Conservation (phyloP, 768 basidiomycete species). For the Postia placenta region DNA sequence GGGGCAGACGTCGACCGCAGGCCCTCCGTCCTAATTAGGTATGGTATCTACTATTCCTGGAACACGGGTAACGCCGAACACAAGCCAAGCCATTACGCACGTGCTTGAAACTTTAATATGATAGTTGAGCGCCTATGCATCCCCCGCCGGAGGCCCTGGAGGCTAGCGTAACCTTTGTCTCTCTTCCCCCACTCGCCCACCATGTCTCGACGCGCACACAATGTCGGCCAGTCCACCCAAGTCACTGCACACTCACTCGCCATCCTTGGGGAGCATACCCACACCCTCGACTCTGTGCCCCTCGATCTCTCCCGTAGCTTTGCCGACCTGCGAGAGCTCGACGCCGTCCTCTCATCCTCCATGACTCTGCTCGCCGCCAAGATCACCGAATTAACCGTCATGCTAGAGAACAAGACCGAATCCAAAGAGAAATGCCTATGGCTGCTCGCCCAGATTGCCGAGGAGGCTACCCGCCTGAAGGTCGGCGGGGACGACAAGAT, state of each 20-base stretch:
- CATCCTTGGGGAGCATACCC: slow-evolving; percentile 78
- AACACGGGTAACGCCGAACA: too few relatives aligned
- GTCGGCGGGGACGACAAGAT: slow-evolving; percentile 98
- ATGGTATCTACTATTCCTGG: too few relatives aligned
- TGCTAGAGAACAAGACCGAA: slow-evolving; percentile 62
- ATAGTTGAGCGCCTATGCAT: too few relatives aligned
- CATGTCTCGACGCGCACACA: slow-evolving; percentile 5
- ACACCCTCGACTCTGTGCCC: slow-evolving; percentile 90
- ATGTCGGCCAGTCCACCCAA: slow-evolving; percentile 12
- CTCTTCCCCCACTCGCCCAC: not conserved
- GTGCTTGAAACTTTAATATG: too few relatives aligned
- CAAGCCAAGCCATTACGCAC: too few relatives aligned
- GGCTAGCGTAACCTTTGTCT: too few relatives aligned
- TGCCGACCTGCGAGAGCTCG: slow-evolving; percentile 95
- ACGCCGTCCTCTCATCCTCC: slow-evolving; percentile 91
- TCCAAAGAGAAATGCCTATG: slow-evolving; percentile 72
- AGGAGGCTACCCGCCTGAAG: slow-evolving; percentile 87
- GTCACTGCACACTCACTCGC: slow-evolving; percentile 54
- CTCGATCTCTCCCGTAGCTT: slow-evolving; percentile 91
- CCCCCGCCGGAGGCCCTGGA: too few relatives aligned
- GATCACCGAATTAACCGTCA: slow-evolving; percentile 64
- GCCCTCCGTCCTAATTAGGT: too few relatives aligned
- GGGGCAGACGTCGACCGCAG: too few relatives aligned
- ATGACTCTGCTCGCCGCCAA: slow-evolving; percentile 77
- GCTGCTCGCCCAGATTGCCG: slow-evolving; percentile 88